phyloP scores from a whole-genome alignment of 2,329 filamentous ascomycete genomes.

The Rugonectria rugulosa region DNA sequence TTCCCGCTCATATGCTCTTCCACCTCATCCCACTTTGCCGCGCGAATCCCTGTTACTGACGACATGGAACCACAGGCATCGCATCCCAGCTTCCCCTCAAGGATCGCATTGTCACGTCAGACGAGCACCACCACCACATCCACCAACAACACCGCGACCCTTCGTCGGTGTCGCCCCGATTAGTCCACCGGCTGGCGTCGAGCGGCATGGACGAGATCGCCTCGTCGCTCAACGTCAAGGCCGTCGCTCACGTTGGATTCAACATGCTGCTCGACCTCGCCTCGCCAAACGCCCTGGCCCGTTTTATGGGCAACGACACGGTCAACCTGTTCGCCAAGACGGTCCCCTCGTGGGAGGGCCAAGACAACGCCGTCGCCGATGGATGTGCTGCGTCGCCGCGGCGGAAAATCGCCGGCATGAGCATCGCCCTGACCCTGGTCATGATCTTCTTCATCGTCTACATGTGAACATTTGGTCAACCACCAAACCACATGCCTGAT shows the following conservation, averaged over 20 bases:
- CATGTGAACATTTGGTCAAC: constrained; percentile 27
- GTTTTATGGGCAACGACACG: constrained; percentile 90
- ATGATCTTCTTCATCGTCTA: constrained; percentile 41
- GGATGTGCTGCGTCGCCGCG: constrained; percentile 64
- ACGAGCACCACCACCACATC: constrained; percentile 78
- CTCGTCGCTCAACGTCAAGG: constrained; percentile 75
- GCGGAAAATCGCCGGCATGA: constrained; percentile 39
- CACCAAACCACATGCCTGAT: too few species aligned
- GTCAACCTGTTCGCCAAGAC: constrained; percentile 85
- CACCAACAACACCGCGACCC: too few species aligned
- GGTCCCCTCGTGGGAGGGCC: constrained; percentile 67
- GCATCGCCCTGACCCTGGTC: constrained; percentile 38
- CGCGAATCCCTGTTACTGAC: constrained; percentile 20
- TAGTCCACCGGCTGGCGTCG: constrained; percentile 74
- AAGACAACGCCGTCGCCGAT: constrained; percentile 46
- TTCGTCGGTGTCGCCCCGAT: constrained; percentile 72
- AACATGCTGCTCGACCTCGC: constrained; percentile 87
- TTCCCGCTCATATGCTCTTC: too few species aligned
- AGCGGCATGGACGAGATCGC: constrained; percentile 91
- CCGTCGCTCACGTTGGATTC: constrained; percentile 81
- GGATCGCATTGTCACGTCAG: constrained; percentile 78
- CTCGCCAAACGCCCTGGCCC: constrained; percentile 79
- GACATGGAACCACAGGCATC: constrained; percentile 67
- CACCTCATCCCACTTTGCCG: neutral
- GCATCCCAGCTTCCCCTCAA: constrained; percentile 71